Base-by-base conservation (phyloP, 75 land plant species). In the Pseudotsuga menziesii region DNA sequence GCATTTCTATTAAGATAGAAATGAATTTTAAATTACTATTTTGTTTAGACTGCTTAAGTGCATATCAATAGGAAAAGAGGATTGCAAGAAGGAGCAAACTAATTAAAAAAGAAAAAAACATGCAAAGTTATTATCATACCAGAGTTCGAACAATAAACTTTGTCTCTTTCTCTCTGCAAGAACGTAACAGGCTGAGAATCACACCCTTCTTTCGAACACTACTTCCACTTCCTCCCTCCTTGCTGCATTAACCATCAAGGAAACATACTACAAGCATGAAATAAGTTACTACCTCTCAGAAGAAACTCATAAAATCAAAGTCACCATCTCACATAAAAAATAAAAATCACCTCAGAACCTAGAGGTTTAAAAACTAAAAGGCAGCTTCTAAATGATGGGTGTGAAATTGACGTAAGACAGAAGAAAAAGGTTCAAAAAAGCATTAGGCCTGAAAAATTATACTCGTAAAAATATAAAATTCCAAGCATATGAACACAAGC, bases 61-160 rank as follows among this genome's bases (percentile, higher is more conserved):
- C 26, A 58, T 48, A 61, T 23, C n/a, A 61, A 20, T 12, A n/a
- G 63, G n/a, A n/a, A 20, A 7, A 5, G 25, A 61, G 63, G 25
- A 17, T 6, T 61, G 58, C 35, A 79, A 60, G 27, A 55, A 26
- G 32, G 13, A 48, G 9, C 52, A 60, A 60, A 15, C 22, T 72
- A 13, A 72, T 39, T 23, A 57, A 17, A 20, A 72, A 39, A 7
- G 8, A 2, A 75, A 76, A 77, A 29, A 7, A 7, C 8, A 81
- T 73, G 7, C 41, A 2, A 32, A 62, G 2, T 4, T 56, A 61
- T 27, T 60, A 78, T 66, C 87, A 75, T 85, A 97, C 99, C 93
- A 97, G 78, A 75, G 97, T 97, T 72, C 99, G 87, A 58, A 97
- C 98, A 72, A 97, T 62, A 83, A 92, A 97, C 76, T 93, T 97